phyloP scores from a whole-genome alignment of 2,329 filamentous ascomycete genomes.

The Diplodia intermedia region DNA sequence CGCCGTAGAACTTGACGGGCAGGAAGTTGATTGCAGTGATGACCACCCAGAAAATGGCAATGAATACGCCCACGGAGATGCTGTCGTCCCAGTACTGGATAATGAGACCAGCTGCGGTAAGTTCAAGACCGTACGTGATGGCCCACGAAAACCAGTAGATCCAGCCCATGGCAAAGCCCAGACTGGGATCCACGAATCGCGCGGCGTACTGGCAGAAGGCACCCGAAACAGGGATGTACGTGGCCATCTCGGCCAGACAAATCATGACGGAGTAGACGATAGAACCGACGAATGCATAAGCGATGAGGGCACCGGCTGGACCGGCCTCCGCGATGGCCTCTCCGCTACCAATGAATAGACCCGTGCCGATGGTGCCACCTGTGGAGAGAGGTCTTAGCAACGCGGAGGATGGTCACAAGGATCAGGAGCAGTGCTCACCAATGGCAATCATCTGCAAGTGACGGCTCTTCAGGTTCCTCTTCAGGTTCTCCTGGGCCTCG shows the following conservation, averaged over 20 bases:
- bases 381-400: conserved; percentile 4
- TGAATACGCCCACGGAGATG: conserved; percentile 73
- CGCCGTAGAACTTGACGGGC: conserved; percentile 75
- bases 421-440: conserved; percentile 39
- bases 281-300: conserved; percentile 63
- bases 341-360: conserved; percentile 61
- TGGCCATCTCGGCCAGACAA: conserved; percentile 71
- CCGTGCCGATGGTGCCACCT: conserved; percentile 58
- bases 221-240: conserved; percentile 77
- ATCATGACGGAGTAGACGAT: conserved; percentile 79
- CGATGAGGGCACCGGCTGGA: conserved; percentile 56
- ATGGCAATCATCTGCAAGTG: conserved; percentile 51
- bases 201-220: conserved; percentile 79
- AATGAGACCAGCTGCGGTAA: conserved; percentile 74
- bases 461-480: conserved; percentile 47
- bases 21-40: conserved; percentile 74
- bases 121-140: conserved; percentile 74
- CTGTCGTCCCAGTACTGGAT: conserved; percentile 74
- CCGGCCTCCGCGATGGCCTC: conserved; percentile 56
- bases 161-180: conserved; percentile 82
- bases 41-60: conserved; percentile 73
- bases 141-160: conserved; percentile 84
- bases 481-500: conserved; percentile 38
- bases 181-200: conserved; percentile 74
- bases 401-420: conserved; percentile 15